A percentile compares a stretch with the other conserved stretches of the same genome.
phyloP scores from a whole-genome alignment of 805 yeast species.

The Isabelozyma rhagii region DNA sequence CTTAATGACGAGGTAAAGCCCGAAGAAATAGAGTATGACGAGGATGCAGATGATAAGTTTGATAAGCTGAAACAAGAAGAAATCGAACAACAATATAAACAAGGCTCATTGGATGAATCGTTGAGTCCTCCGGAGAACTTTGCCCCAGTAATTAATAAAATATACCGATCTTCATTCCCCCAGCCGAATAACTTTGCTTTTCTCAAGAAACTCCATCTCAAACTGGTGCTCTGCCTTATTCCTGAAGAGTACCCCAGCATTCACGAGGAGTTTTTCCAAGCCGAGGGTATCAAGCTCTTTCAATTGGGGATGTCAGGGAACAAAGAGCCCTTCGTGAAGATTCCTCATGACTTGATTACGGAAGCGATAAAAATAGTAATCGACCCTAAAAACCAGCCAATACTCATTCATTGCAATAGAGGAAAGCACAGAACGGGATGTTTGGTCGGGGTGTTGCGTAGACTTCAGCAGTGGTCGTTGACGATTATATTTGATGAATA shows the following conservation, averaged over 20 bases:
- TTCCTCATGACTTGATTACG: conserved; percentile 62
- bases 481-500: conserved; percentile 96
- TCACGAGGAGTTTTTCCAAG: conserved; percentile 59
- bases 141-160: conserved; percentile 67
- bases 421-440: conserved; percentile 98
- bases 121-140: conserved; percentile 86
- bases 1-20: conserved; percentile 13
- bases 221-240: conserved; percentile 75
- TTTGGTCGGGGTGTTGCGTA: conserved; percentile 85
- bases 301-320: conserved; percentile 95
- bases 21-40: conserved; percentile 27
- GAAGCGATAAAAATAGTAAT: conserved; percentile 78
- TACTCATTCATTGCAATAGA: conserved; percentile 90
- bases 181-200: conserved; percentile 77
- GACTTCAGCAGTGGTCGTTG: conserved; percentile 88
- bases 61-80: conserved; percentile 22
- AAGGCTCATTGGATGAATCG: conserved; percentile 10
- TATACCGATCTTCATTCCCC: conserved; percentile 90
- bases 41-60: conserved; percentile 40
- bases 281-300: conserved; percentile 63
- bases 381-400: conserved; percentile 86
- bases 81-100: conserved; percentile 14
- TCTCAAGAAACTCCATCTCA: conserved; percentile 57
- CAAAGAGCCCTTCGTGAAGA: conserved; percentile 89
- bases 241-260: conserved; percentile 90